Conservation (phyloP, 306 rosid species). For the Senna siamea region DNA sequence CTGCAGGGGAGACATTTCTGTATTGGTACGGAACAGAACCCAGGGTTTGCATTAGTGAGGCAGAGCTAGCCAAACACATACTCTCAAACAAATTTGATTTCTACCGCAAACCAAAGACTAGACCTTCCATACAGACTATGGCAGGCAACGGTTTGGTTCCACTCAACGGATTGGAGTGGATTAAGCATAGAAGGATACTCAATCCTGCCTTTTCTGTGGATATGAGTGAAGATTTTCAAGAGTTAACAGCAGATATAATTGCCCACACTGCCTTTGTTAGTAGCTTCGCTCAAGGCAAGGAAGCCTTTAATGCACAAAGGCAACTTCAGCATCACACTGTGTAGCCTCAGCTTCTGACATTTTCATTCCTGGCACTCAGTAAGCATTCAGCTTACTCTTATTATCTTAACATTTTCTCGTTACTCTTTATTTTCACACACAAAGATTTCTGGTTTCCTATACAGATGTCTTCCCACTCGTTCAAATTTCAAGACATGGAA, state of each 20-base stretch:
- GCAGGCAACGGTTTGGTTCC: slow-evolving; percentile 27
- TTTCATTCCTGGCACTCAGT: slow-evolving; percentile 49
- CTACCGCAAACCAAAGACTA: slow-evolving; percentile 5
- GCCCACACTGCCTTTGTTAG: slow-evolving; percentile 42
- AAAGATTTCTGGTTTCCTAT: not conserved
- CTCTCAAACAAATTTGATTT: slow-evolving; percentile 43
- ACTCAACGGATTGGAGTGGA: slow-evolving; percentile 26
- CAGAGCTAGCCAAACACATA: slow-evolving; percentile 31
- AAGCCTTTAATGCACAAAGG: slow-evolving; percentile 37
- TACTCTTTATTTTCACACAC: too few relatives aligned
- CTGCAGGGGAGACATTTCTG: too few relatives aligned
- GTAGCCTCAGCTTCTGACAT: slow-evolving; percentile 3
- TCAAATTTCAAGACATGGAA: slow-evolving; percentile 42
- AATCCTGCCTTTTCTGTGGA: slow-evolving; percentile 44
- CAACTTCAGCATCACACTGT: slow-evolving; percentile 6
- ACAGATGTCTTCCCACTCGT: slow-evolving; percentile 45
- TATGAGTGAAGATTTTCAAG: slow-evolving; percentile 27
- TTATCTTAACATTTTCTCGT: too few relatives aligned
- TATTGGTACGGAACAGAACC: too few relatives aligned
- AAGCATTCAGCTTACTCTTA: slow-evolving; percentile 5
- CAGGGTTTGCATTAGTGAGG: too few relatives aligned
- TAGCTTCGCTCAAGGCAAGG: slow-evolving; percentile 39
- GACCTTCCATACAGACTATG: slow-evolving; percentile 3
- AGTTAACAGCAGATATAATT: slow-evolving; percentile 44
- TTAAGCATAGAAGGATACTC: slow-evolving; percentile 39